Evolutionary conservation across 768 basidiomycete genomes (phyloP).

Genomic region (Lactarius vividus): DNA sequence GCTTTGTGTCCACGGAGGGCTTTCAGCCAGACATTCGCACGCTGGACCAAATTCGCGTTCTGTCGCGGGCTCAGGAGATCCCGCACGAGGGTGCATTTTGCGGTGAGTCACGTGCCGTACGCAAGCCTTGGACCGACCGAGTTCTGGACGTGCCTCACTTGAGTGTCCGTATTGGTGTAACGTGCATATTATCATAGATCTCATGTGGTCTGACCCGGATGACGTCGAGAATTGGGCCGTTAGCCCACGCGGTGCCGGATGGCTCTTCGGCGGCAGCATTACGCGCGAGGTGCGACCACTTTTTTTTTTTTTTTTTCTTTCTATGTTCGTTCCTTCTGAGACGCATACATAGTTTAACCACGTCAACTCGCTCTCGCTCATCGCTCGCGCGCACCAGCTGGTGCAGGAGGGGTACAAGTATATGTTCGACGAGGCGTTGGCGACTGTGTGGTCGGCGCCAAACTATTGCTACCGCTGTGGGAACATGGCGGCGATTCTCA

Average conservation of each 20-base stretch:
- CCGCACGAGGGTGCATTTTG: conserved; percentile 99
- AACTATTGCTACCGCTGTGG: conserved; percentile 87
- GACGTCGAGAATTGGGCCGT: conserved; percentile 96
- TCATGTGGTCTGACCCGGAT: conserved; percentile 99
- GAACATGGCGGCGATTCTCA: conserved; percentile 90
- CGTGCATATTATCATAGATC: conserved; percentile 51
- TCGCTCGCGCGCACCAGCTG: conserved; percentile 94
- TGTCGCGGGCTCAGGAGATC: conserved; percentile 95
- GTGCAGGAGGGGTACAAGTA: conserved; percentile 96
- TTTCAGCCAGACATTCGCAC: conserved; percentile 96
- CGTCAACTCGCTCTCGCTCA: conserved; percentile 80
- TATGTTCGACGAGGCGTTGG: conserved; percentile 92
- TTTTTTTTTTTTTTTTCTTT: background rate
- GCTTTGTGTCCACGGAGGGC: conserved; percentile 92
- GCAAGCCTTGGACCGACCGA: no score
- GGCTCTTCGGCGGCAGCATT: conserved; percentile 86
- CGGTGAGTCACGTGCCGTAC: conserved; percentile 42
- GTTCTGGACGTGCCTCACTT: no score
- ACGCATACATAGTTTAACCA: conserved; percentile 72
- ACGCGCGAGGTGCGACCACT: conserved; percentile 67
- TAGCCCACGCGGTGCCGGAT: conserved; percentile 93
- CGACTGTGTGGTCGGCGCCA: conserved; percentile 91
- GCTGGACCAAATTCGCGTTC: conserved; percentile 88
- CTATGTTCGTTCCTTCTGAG: background rate
- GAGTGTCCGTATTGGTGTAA: background rate